Percentiles rank a stretch among this genome's conserved stretches.
phyloP scores from a whole-genome alignment of 495 filamentous ascomycete species.

The Penicillium herquei region DNA sequence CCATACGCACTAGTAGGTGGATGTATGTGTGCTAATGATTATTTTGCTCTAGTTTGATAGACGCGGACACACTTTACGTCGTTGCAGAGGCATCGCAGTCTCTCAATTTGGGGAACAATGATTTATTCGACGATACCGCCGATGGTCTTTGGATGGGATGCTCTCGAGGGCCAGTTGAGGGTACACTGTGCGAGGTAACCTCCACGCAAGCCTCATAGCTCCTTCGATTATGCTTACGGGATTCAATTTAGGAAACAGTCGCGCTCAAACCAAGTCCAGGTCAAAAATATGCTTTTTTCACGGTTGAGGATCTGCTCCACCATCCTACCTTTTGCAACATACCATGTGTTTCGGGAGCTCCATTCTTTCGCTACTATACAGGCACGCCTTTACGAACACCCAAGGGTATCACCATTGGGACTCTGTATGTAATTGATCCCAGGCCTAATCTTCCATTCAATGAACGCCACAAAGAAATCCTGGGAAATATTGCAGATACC shows the following conservation, averaged over 20 bases:
- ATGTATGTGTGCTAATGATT: too few species aligned
- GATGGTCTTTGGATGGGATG: slow-evolving; percentile 50
- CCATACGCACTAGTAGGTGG: too few species aligned
- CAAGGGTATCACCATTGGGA: slow-evolving; percentile 23
- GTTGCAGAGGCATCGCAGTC: slow-evolving; percentile 50
- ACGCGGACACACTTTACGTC: slow-evolving; percentile 43
- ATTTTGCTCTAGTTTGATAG: slow-evolving; percentile 18
- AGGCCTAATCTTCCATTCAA: slow-evolving; percentile 17
- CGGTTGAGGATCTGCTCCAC: too few species aligned
- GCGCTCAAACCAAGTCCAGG: too few species aligned
- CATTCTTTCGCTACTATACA: slow-evolving; percentile 26
- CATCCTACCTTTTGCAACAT: too few species aligned
- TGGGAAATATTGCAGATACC: slow-evolving; percentile 44
- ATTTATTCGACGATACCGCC: slow-evolving; percentile 29
- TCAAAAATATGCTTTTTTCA: too few species aligned
- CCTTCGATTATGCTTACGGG: too few species aligned
- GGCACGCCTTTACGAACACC: slow-evolving; percentile 24
- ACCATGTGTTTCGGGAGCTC: slow-evolving; percentile 29
- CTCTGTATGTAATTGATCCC: slow-evolving; percentile 25
- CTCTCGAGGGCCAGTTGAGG: slow-evolving; percentile 38
- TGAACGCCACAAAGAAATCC: slow-evolving; percentile 18
- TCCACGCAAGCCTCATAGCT: background rate
- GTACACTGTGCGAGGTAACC: slow-evolving; percentile 39
- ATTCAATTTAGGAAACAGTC: too few species aligned
- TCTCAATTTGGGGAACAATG: slow-evolving; percentile 35